Base-by-base conservation (phyloP, 2,329 filamentous ascomycete species). In the Blastomyces parvus region DNA sequence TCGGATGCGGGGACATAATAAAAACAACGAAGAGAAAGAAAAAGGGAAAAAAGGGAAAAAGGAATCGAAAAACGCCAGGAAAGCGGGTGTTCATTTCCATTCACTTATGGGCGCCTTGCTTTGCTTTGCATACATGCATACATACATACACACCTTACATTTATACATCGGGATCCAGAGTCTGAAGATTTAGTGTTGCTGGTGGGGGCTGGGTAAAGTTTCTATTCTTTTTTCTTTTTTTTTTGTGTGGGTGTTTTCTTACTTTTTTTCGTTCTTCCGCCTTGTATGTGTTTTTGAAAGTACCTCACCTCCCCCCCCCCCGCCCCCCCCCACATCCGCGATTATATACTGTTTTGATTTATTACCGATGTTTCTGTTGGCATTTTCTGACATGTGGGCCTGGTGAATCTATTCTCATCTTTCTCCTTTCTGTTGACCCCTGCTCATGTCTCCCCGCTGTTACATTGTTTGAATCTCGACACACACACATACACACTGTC, bases 61-160 rank as follows among this genome's bases (percentile, higher is more conserved):
- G 17, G 36, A 56, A n/a, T 38, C 33, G 17, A 40, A 22, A 59
- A 17, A 38, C 14, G 25, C 38, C 22, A 22, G 56, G 56, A 40
- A 44, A 59, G 36, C 22, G 30, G 14, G 36, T 13, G 56, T n/a
- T 59, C 56, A 59, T 25, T 25, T 57, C 36, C 40, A 42, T 27
- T 27, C 36, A 42, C 42, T 19, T 17, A 59, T 19, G 6, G 8
- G 25, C 56, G n/a, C 19, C 33, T 13, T 59, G 38, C 36, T 40
- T 59, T 11, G 56, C 56, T 44, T 38, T 59, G 56, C 38, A 44
- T 58, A 58, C 27, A 58, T 48, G 22, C 44, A 48, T 30, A 52
- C 48, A 11, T 52, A 52, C 48, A 50, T 5, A 25, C 22, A 30
- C 38, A 38, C n/a, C 30, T 22, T 27, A 52, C 13, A 30, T 30